Percentiles rank a stretch among this genome's conserved stretches.
Conservation (phyloP, 192 early-diverging fungal species). For the Entophlyctis luteolus region DNA sequence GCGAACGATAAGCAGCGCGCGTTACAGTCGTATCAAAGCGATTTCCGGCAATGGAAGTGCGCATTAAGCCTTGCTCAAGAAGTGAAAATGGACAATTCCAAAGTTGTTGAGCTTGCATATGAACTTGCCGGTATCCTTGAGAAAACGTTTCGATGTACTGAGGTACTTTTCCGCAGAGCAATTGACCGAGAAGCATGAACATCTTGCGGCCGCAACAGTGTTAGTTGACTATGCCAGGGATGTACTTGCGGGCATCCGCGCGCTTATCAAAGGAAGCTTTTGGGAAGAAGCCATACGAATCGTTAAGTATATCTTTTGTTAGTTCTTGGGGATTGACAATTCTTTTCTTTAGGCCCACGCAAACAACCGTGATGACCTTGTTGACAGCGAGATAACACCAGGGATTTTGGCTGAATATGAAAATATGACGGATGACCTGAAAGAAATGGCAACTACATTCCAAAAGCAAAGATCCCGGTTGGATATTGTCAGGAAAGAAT, state of each 20-base stretch:
- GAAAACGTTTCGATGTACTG: neutral
- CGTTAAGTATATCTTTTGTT: conserved; percentile 27
- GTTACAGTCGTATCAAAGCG: conserved; percentile 47
- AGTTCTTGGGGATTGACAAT: neutral
- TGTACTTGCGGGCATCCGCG: conserved; percentile 62
- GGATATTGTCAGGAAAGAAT: conserved; percentile 54
- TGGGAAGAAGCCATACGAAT: conserved; percentile 78
- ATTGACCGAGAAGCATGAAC: conserved; percentile 58
- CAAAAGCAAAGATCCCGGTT: conserved; percentile 58
- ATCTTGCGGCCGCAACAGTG: conserved; percentile 63
- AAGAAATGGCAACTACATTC: conserved; percentile 57
- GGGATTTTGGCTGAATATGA: conserved; percentile 1
- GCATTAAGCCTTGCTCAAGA: conserved; percentile 61
- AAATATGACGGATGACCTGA: conserved; percentile 57
- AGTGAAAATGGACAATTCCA: conserved; percentile 42
- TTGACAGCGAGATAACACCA: conserved; percentile 62
- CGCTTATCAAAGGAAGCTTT: conserved; percentile 63
- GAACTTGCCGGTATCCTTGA: conserved; percentile 49
- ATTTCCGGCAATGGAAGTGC: conserved; percentile 56
- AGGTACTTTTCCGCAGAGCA: neutral
- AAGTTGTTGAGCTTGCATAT: conserved; percentile 49
- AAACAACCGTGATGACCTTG: conserved; percentile 60
- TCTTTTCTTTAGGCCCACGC: conserved; percentile 44
- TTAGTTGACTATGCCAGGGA: conserved; percentile 71
- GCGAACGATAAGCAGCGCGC: conserved; percentile 59